phyloP scores from a whole-genome alignment of 495 filamentous ascomycete species.

The Parathielavia hyrcaniae region DNA sequence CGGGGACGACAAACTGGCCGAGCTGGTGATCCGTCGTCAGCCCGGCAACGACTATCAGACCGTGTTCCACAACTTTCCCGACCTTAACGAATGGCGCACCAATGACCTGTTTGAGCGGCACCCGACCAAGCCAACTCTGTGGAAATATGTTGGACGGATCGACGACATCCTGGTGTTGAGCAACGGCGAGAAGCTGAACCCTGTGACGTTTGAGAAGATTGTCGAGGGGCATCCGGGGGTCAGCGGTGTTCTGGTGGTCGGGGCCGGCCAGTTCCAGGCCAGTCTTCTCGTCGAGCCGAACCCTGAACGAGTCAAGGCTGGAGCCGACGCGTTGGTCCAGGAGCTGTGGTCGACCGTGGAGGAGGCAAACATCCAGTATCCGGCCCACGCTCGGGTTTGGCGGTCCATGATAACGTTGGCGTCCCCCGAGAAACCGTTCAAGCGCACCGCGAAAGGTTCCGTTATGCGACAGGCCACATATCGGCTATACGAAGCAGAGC shows the following conservation, averaged over 20 bases:
- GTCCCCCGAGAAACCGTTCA: background rate
- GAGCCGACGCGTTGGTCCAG: slow-evolving; percentile 7
- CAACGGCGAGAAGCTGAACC: slow-evolving; percentile 54
- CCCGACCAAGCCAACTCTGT: slow-evolving; percentile 37
- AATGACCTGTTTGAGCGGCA: slow-evolving; percentile 44
- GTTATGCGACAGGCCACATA: slow-evolving; percentile 2
- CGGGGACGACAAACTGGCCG: slow-evolving; percentile 17
- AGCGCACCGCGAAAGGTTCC: slow-evolving; percentile 2
- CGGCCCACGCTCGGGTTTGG: slow-evolving; percentile 9
- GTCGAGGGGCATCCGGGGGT: slow-evolving; percentile 37
- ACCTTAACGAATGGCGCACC: slow-evolving; percentile 42
- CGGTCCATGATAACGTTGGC: background rate
- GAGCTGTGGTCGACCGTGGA: slow-evolving; percentile 25
- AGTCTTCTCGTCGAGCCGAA: slow-evolving; percentile 43
- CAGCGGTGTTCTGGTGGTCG: slow-evolving; percentile 40
- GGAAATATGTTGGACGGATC: slow-evolving; percentile 41
- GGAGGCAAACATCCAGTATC: slow-evolving; percentile 16
- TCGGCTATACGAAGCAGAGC: slow-evolving; percentile 1
- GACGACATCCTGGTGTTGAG: slow-evolving; percentile 54
- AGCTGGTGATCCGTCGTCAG: slow-evolving; percentile 21
- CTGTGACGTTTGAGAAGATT: slow-evolving; percentile 20
- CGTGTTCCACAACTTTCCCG: slow-evolving; percentile 42
- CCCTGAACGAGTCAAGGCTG: background rate
- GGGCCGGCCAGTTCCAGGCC: slow-evolving; percentile 41
- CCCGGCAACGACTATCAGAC: slow-evolving; percentile 9